Evolutionary conservation across 176 grass and related monocot species (phyloP).

Genomic region (Tillandsia leiboldiana): DNA sequence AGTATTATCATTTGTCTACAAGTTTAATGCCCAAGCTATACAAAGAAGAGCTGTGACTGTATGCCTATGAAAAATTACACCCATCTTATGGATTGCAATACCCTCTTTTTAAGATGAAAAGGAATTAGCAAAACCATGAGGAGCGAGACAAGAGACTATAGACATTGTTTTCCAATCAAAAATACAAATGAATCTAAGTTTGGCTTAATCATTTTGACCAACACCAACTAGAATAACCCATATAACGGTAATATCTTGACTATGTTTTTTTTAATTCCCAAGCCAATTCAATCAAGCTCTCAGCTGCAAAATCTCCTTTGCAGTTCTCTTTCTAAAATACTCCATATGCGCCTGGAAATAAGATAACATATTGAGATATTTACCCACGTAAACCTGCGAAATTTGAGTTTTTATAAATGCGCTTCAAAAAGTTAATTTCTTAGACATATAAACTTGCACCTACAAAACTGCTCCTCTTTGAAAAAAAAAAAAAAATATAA

Average conservation of each 20-base stretch:
- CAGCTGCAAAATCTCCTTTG: constrained; percentile 66
- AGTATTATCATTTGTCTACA: too few species aligned
- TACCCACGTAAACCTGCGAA: neutral
- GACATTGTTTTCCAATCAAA: neutral
- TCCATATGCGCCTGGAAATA: constrained; percentile 60
- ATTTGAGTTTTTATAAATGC: neutral
- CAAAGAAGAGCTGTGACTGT: neutral
- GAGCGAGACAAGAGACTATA: neutral
- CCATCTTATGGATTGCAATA: neutral
- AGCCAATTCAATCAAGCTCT: constrained; percentile 49
- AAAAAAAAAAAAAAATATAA: too few species aligned
- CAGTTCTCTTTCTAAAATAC: constrained; percentile 73
- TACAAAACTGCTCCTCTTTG: too few species aligned
- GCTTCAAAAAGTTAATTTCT: neutral
- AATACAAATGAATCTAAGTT: neutral
- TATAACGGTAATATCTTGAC: neutral
- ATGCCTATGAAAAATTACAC: neutral
- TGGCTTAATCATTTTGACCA: neutral
- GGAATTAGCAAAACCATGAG: neutral
- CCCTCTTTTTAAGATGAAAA: too few species aligned
- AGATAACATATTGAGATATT: neutral
- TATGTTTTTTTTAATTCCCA: neutral
- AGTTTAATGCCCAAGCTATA: neutral
- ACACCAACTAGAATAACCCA: neutral
- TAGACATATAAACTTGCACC: neutral